Base-by-base conservation (phyloP, 1,139 yeast species). In the Scheffersomyces lignicola region DNA sequence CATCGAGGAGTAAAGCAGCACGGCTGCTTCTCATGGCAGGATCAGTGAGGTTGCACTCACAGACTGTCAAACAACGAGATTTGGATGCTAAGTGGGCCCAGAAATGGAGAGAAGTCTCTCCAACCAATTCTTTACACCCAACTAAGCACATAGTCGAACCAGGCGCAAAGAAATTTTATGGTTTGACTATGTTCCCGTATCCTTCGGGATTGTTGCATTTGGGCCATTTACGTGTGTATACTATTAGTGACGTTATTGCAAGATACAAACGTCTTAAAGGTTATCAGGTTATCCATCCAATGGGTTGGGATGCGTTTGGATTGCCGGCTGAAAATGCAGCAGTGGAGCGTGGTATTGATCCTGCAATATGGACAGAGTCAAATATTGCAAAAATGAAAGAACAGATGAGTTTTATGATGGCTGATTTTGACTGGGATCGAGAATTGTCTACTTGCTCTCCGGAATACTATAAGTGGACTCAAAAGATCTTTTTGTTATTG, bases 261-360 rank as follows among this genome's bases (percentile, higher is more conserved):
- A 65, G 97, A 45, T 92, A 77, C 58, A 77, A 87, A 48, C 67
- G 94, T 43, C 73, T 86, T 61, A 76, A 74, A 38, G 97, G 96
- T 1, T 76, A 72, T 44, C 65, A 80, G 29, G 96, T 90, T 12
- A 71, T 90, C 5, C 96, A 92, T 55, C 97, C 98, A 0, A 90
- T 92, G 95, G 98, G 98, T 0, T 92, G 97, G 97, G 98, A 92
- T 66, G 96, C 97, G 0, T 92, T 92, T 68, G 98, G 98, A 0
- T 68, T 92, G 26, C 98, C 98, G 0, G 98, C 98, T 0, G 98
- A 92, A 55, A 92, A 92, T 59, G 98, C 98, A 0, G 98, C 98
- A 0, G 80, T 87, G 20, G 96, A 90, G 54, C 65, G 95, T 43
- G 80, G 81, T 1, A 72, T 86, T 11, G 80, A 79, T 44, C 97